Base-by-base conservation (phyloP, 179 eudicot genomes). In the Silene coronaria region DNA sequence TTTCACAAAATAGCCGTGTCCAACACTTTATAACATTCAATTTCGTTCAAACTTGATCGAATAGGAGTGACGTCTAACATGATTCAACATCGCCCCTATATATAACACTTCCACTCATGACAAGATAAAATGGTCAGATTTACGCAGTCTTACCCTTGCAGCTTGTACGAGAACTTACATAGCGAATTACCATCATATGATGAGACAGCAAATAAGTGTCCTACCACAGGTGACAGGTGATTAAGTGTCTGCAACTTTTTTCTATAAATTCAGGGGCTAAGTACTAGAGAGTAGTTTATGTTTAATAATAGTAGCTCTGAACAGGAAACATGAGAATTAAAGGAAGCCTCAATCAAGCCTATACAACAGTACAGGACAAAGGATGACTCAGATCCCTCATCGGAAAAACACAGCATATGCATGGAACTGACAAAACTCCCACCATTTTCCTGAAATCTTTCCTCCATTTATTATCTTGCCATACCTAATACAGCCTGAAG, bases 361-460 rank as follows among this genome's bases (percentile, higher is more conserved):
- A 23, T 13, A 22, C 16, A 9, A 60, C 6, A 42, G 57, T 27
- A 61, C 26, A 61, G n/a, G 22, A 71, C 71, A 74, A 74, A n/a
- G 72, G 79, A 19, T 72, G 79, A 76, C 64, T 76, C 83, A 72
- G 80, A 76, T 64, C 51, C 77, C 82, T 76, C 72, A 24, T 57
- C 57, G 13, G 21, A 69, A 57, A 66, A 77, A 66, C 76, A 75
- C 38, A 23, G 71, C 65, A 79, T 79, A 73, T 73, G 78, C 65
- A 67, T 32, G 5, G 30, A 77, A 73, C 77, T 76, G 80, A 80
- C 83, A 77, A 8, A 9, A 55, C 34, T 36, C 64, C 71, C n/a
- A 72, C 58, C 77, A 70, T 28, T 22, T 58, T 55, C 28, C 65
- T 42, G 6, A 42, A 72, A n/a, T 42, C 45, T 76, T 46, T 36